Evolutionary conservation across 805 yeast species (phyloP), one percentile per base, ranked within the genome.

Genomic region (Candida arabinofermentans): DNA sequence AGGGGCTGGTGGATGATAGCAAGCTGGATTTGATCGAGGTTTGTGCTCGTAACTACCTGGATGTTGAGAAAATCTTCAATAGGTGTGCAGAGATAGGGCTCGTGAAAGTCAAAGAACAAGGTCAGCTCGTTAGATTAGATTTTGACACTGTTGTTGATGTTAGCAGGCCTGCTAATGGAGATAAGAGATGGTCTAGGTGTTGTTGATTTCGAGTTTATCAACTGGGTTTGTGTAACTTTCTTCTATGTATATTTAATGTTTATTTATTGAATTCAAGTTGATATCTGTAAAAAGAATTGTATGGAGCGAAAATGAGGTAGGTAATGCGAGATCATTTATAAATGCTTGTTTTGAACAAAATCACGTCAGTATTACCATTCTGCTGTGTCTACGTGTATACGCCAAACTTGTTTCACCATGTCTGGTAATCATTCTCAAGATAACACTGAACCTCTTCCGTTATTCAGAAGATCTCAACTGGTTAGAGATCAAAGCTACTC

Each of bases 21-120:
- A 43, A 49, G n/a, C 24, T 39, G 39, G 62, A 58, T 43, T 60
- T 61, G 8, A 18, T 57, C 8, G 65, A 61, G 42, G 48, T 56
- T 4, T 48, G 52, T 37, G 64, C 65, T 16, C 55, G 57, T 35
- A 45, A 46, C 33, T 53, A 50, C 34, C 41, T 43, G 24, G 61
- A 57, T 24, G 59, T 54, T n/a, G 60, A 54, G 34, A 48, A 48
- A 34, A 32, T 61, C 18, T 61, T 61, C 37, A 37, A 38, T 22
- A 42, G 63, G 35, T 57, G 57, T 27, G 61, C 54, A 6, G 58
- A 59, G 27, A 36, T 60, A 29, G 62, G 62, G 5, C 30, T 29
- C 3, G 27, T 34, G 24, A 52, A 50, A 27, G 21, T 49, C 24
- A 45, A 42, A 13, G 47, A 51, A 19, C 41, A 44, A 26, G 44